These are phyloP conservation scores for Botrytis sinoallii DNA, from an alignment of 2,329 filamentous ascomycete species.

Conservation along the genomic window DNA sequence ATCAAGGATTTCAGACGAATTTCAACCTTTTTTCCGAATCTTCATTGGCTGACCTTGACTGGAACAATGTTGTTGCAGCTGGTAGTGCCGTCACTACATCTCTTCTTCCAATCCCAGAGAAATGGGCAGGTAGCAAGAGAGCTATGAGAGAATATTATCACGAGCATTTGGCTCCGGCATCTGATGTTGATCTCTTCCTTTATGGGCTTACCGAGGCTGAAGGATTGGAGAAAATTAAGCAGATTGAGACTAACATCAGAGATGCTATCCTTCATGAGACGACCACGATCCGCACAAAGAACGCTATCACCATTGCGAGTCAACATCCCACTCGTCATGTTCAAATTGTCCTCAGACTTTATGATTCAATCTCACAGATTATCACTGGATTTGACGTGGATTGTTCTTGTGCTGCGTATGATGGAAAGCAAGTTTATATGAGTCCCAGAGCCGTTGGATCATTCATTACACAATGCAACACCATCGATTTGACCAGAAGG, in stretches of 20 bases:
- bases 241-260: slow-evolving; percentile 72
- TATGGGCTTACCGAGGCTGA: slow-evolving; percentile 76
- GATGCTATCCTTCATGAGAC: slow-evolving; percentile 80
- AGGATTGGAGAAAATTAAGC: slow-evolving; percentile 77
- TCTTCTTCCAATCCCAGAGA: slow-evolving; percentile 65
- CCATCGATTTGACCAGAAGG: slow-evolving; percentile 72
- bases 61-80: slow-evolving; percentile 77
- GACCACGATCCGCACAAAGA: slow-evolving; percentile 80
- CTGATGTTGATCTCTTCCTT: slow-evolving; percentile 83
- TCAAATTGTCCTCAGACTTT: slow-evolving; percentile 79
- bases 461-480: slow-evolving; percentile 80
- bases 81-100: slow-evolving; percentile 80
- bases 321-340: slow-evolving; percentile 82
- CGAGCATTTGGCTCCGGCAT: slow-evolving; percentile 74
- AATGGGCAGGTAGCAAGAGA: slow-evolving; percentile 61
- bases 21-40: slow-evolving; percentile 81
- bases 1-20: slow-evolving; percentile 70
- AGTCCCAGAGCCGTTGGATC: slow-evolving; percentile 74
- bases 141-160: slow-evolving; percentile 73
- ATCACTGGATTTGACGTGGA: slow-evolving; percentile 87
- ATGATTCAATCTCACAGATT: slow-evolving; percentile 80
- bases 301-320: slow-evolving; percentile 80
- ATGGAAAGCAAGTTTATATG: slow-evolving; percentile 76
- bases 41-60: slow-evolving; percentile 71
- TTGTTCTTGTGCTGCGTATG: slow-evolving; percentile 75